Base-by-base conservation (phyloP, 2,329 filamentous ascomycete genomes). In the Elsinoe arachidis region DNA sequence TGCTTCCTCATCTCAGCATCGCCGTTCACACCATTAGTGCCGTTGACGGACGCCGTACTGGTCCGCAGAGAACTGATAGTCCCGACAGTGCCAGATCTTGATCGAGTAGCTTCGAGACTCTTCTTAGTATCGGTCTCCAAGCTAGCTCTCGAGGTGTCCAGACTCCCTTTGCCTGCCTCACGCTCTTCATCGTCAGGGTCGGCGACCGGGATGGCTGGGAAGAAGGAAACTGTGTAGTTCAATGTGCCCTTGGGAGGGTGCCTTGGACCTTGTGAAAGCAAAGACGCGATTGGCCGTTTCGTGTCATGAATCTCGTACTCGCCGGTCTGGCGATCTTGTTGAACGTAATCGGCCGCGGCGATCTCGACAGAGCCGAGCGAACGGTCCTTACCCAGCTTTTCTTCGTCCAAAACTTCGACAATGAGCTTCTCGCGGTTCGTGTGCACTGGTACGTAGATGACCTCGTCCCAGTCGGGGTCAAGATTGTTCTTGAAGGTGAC, bases 401-500 rank as follows among this genome's bases (percentile, higher is more conserved):
- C 93, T 60, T 93, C 84, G 66, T 99, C 93, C 92, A 99, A 96
- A 62, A 97, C 90, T 71, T 99, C 93, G 15, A 99, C 74, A 1
- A 85, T 84, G 30, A 99, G 77, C 67, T 87, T 90, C 70, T 99
- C 93, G 33, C 89, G 86, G 12, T 81, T 66, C 5, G 86, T 90
- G 70, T 96, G 92, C 58, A 99, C 81, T 1, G 95, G 92, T 0
- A 99, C 80, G 68, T 99, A 99, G 19, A 96, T 81, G 21, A 99
- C 85, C 72, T 99, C 93, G 66, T 99, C 90, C 85, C 88, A 99
- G 55, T 93, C 87, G 1, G 93, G 93, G 69, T 95, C 90, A 58
- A 99, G 82, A 61, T 96, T 95, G 73, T 96, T 99, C 69, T 90
- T 85, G 77, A 93, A 96, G 0, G 92, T 97, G 53, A 99, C 93